These are phyloP conservation scores for Garcia nutans DNA, from an alignment of 345 rosid genomes.

Conservation along the genomic window DNA sequence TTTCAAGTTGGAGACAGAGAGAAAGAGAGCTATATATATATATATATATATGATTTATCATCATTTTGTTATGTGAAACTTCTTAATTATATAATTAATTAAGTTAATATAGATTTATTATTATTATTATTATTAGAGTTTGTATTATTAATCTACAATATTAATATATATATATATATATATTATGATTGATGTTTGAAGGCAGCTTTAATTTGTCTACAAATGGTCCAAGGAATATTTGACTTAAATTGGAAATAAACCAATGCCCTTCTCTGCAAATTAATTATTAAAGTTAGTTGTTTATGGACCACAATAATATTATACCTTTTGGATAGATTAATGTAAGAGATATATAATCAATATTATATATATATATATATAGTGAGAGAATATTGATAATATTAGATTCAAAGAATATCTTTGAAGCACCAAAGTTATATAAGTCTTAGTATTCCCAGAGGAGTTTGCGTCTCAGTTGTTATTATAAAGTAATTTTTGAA, in stretches of 20 bases:
- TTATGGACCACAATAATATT: slow-evolving; percentile 27
- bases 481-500: no score
- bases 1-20: neutral
- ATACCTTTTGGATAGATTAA: slow-evolving; percentile 28
- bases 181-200: neutral
- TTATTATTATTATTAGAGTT: no score
- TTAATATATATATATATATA: neutral
- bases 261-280: slow-evolving; percentile 28
- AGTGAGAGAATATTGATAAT: neutral
- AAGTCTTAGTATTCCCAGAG: no score
- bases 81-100: slow-evolving; percentile 8
- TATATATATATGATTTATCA: slow-evolving; percentile 10
- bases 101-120: slow-evolving; percentile 4
- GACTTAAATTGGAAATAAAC: slow-evolving; percentile 18
- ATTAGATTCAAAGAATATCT: slow-evolving; percentile 16
- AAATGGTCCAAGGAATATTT: slow-evolving; percentile 36
- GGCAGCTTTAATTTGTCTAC: slow-evolving; percentile 20
- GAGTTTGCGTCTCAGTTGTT: no score
- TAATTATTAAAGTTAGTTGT: slow-evolving; percentile 16
- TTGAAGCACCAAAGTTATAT: neutral
- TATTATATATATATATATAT: neutral
- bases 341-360: neutral
- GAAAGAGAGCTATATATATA: slow-evolving; percentile 18
- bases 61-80: slow-evolving; percentile 17
- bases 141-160: no score